Conservation (phyloP, 306 rosid species). For the Myrica gale region DNA sequence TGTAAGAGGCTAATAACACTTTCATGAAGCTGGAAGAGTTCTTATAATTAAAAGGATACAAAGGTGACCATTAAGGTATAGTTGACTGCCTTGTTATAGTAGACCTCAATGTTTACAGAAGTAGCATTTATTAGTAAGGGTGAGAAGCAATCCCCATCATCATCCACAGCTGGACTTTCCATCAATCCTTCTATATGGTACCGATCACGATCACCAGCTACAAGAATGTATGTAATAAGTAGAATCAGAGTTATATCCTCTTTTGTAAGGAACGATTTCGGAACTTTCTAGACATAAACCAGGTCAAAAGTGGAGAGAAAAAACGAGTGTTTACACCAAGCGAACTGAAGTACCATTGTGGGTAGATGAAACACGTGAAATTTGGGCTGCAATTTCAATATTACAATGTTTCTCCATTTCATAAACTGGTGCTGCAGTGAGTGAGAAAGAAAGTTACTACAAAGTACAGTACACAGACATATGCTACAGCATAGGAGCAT, state of each 20-base stretch:
- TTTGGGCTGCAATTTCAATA: constrained; percentile 87
- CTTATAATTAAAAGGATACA: constrained; percentile 66
- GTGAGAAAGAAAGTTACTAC: constrained; percentile 26
- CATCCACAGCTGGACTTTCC: constrained; percentile 92
- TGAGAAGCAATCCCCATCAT: constrained; percentile 88
- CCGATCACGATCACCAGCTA: constrained; percentile 73
- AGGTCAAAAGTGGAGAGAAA: neutral
- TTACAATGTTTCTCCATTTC: constrained; percentile 97
- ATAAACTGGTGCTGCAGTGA: constrained; percentile 66
- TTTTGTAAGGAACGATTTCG: neutral
- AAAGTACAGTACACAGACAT: neutral
- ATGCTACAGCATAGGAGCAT: neutral
- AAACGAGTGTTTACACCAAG: constrained; percentile 39
- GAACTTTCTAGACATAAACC: neutral
- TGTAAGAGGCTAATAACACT: constrained; percentile 26
- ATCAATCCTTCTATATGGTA: constrained; percentile 85
- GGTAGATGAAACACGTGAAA: constrained; percentile 64
- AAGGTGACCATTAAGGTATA: constrained; percentile 98
- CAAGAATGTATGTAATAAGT: constrained; percentile 28
- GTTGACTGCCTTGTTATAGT: constrained; percentile 96
- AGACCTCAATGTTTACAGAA: constrained; percentile 84
- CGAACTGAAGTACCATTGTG: constrained; percentile 79
- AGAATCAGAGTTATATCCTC: neutral
- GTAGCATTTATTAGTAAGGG: constrained; percentile 82
- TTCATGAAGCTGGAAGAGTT: constrained; percentile 17